Base-by-base conservation (phyloP, 2,329 filamentous ascomycete species). In the Colletotrichum karsti region DNA sequence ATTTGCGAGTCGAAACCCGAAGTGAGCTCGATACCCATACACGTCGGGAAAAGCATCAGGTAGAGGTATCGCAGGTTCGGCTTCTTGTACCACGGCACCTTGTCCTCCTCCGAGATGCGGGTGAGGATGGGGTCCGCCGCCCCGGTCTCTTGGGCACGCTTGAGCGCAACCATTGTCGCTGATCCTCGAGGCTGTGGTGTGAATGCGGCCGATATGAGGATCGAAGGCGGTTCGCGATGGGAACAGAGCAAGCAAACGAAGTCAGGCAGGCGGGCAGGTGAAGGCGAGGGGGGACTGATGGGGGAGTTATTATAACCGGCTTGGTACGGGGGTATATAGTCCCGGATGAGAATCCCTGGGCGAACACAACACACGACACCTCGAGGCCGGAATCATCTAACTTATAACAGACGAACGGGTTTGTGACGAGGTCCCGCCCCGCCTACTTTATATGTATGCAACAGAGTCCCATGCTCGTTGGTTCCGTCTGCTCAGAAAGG, bases 11-110 rank as follows among this genome's bases (percentile, higher is more conserved):
- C 81, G 69, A 83, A 83, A 0, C 81, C 81, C 12, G 81, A 82
- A 0, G 81, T 83, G 74, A 83, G 72, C 77, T 90, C 88, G 64
- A 90, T 88, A 51, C 88, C 88, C 79, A 90, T 87, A 74, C 86
- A 89, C 46, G 86, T 87, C 22, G 87, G 86, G 65, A 90, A 86
- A 55, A 91, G 82, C 67, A 87, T 77, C 7, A 90, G 74, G 72
- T 91, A 90, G 39, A 90, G 79, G 18, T 73, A 74, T 59, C 87
- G 81, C 41, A 90, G 78, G 70, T 90, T 90, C 1, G 84, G 86
- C 76, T 91, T 91, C 73, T 81, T 83, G 78, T 84, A 89, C 86
- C 87, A 90, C 63, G 77, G 77, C 33, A 79, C 76, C 71, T 76
- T 81, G 70, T 83, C 81, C 72, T 81, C 78, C 67, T 77, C 69